Percentiles rank a stretch among this genome's conserved stretches.
phyloP scores from a whole-genome alignment of 441 rosid genomes.

The Sinapis alba region DNA sequence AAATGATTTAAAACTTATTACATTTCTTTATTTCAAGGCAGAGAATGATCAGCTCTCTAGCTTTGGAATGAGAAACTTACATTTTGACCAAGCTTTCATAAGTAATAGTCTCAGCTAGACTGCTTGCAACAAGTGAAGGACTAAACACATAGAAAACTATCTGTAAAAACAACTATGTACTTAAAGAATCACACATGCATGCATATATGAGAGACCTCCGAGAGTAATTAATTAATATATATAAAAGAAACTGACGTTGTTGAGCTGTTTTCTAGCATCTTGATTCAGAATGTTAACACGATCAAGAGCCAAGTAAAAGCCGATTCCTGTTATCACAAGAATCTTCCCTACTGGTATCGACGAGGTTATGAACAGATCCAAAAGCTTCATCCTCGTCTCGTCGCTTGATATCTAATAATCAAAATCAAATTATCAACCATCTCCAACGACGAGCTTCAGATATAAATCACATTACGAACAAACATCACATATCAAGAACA shows the following conservation, averaged over 20 bases:
- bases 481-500: neutral
- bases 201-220: neutral
- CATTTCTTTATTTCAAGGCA: neutral
- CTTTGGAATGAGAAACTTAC: constrained; percentile 24
- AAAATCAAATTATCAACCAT: neutral
- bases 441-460: too few species aligned
- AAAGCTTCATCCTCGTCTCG: constrained; percentile 44
- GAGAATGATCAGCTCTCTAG: neutral
- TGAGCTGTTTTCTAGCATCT: constrained; percentile 49
- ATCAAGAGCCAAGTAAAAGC: constrained; percentile 57
- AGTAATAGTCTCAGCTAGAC: constrained; percentile 57
- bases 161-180: constrained; percentile 26
- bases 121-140: constrained; percentile 57
- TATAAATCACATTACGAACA: neutral
- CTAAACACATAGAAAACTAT: constrained; percentile 58
- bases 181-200: constrained; percentile 1
- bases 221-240: neutral
- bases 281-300: constrained; percentile 49
- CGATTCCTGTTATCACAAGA: constrained; percentile 57
- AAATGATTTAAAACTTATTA: neutral
- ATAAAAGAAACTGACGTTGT: constrained; percentile 37
- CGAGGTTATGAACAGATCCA: constrained; percentile 52
- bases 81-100: constrained; percentile 43
- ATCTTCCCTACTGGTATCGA: constrained; percentile 63
- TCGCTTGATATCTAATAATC: constrained; percentile 9